phyloP scores from a whole-genome alignment of 306 rosid genomes.

The Vigna mungo region DNA sequence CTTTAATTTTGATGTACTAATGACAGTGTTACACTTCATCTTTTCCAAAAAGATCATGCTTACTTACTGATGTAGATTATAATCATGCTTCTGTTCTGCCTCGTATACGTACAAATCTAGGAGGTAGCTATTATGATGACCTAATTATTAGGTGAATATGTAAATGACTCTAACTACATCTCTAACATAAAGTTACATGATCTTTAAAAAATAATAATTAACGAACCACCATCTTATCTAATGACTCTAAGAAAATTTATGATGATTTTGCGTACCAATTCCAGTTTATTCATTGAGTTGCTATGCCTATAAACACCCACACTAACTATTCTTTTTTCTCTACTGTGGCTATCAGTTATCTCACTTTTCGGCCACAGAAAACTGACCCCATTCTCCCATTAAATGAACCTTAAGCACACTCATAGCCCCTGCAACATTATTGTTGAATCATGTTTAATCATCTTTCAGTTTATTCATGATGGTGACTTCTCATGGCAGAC shows the following conservation, averaged over 20 bases:
- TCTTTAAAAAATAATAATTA: not conserved
- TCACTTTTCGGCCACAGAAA: slow-evolving; percentile 35
- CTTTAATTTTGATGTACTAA: not conserved
- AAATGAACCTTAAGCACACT: slow-evolving; percentile 25
- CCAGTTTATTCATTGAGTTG: not conserved
- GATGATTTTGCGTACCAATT: slow-evolving; percentile 10
- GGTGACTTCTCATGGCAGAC: slow-evolving; percentile 33
- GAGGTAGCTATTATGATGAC: not conserved
- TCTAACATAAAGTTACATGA: not conserved
- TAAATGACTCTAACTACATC: not conserved
- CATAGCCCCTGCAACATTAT: not conserved
- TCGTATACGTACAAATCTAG: not conserved
- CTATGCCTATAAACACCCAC: slow-evolving; percentile 2
- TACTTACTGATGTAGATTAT: not conserved
- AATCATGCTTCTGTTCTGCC: too few relatives aligned
- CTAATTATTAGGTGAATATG: slow-evolving; percentile 15
- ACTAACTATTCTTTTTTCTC: not conserved
- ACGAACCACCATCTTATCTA: not conserved
- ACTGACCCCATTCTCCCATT: not conserved
- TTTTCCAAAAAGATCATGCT: not conserved
- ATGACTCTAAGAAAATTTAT: not conserved
- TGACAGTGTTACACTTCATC: not conserved
- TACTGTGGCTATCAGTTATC: slow-evolving; percentile 25
- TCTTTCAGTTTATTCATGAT: slow-evolving; percentile 31
- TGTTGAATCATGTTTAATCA: slow-evolving; percentile 27